These are phyloP conservation scores for Peniophora sp. DNA, from an alignment of 1,284 basidiomycete genomes.

Conservation along the genomic window DNA sequence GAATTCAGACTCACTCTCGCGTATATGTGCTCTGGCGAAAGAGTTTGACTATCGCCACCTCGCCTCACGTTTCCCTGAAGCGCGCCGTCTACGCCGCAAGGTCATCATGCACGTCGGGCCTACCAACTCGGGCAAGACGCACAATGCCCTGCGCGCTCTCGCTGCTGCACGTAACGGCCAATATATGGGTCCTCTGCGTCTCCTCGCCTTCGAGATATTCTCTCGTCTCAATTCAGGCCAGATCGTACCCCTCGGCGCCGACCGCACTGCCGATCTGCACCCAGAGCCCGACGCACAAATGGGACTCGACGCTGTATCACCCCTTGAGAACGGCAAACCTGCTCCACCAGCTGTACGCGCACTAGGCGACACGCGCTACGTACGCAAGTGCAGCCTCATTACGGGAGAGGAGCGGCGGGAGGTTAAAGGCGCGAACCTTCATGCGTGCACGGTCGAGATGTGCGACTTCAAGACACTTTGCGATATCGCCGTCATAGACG, in stretches of 20 bases:
- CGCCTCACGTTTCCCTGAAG: constrained; percentile 28
- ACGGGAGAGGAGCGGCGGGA: constrained; percentile 90
- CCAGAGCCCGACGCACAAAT: constrained; percentile 20
- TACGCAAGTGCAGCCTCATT: constrained; percentile 77
- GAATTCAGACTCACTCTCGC: not conserved
- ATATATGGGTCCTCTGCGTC: constrained; percentile 87
- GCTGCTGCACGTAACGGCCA: constrained; percentile 69
- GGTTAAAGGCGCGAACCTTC: constrained; percentile 52
- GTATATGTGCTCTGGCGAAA: not conserved
- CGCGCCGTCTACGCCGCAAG: constrained; percentile 50
- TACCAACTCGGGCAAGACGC: constrained; percentile 96
- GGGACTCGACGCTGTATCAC: constrained; percentile 23
- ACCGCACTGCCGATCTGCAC: constrained; percentile 18
- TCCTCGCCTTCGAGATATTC: constrained; percentile 96
- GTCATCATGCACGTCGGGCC: constrained; percentile 96
- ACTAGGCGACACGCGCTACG: constrained; percentile 39
- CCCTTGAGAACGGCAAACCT: constrained; percentile 13
- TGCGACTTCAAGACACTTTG: constrained; percentile 37
- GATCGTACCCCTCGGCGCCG: constrained; percentile 58
- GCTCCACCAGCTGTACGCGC: constrained; percentile 21
- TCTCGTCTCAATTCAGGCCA: constrained; percentile 85
- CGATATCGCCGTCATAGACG: constrained; percentile 93
- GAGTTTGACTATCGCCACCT: constrained; percentile 27
- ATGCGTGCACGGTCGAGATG: constrained; percentile 95
- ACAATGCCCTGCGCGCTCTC: constrained; percentile 85